A percentile compares a stretch with the other conserved stretches of the same genome.
These are phyloP conservation scores for Turnera subulata DNA, from an alignment of 345 rosid species.

Conservation along the genomic window DNA sequence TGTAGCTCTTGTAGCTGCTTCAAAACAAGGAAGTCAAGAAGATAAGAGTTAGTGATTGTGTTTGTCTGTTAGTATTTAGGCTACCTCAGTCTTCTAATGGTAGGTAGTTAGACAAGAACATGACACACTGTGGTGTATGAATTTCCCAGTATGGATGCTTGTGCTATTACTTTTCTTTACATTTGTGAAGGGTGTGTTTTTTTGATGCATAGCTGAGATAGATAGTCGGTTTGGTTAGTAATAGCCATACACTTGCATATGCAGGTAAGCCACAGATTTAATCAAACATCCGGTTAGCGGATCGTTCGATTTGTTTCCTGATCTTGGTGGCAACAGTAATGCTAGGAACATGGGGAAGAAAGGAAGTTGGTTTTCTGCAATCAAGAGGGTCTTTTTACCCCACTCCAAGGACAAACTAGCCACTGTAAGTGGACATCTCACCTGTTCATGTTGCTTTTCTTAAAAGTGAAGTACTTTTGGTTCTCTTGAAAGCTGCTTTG, in stretches of 20 bases:
- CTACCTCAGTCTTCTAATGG: no score
- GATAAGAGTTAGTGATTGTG: conserved; percentile 6
- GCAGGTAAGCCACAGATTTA: conserved; percentile 4
- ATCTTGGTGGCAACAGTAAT: conserved; percentile 48
- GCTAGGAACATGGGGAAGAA: conserved; percentile 84
- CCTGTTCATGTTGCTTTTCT: neutral
- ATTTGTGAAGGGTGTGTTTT: neutral
- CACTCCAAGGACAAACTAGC: conserved; percentile 66
- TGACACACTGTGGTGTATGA: no score
- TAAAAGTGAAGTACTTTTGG: neutral
- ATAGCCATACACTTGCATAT: neutral
- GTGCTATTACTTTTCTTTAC: no score
- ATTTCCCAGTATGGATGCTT: no score
- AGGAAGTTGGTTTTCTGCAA: conserved; percentile 93
- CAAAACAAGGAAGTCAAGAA: neutral
- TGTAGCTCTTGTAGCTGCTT: neutral
- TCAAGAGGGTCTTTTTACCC: conserved; percentile 72
- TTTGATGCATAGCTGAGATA: no score
- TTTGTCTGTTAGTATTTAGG: no score
- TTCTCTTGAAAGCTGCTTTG: neutral
- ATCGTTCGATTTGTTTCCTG: conserved; percentile 17
- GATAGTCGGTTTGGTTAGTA: neutral
- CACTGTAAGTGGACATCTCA: conserved; percentile 43
- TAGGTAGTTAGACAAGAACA: no score
- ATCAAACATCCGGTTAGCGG: conserved; percentile 17